Evolutionary conservation across 208 protist genomes (phyloP), one percentile per base, ranked within the genome.

Genomic region (Borovskyia barvae): DNA sequence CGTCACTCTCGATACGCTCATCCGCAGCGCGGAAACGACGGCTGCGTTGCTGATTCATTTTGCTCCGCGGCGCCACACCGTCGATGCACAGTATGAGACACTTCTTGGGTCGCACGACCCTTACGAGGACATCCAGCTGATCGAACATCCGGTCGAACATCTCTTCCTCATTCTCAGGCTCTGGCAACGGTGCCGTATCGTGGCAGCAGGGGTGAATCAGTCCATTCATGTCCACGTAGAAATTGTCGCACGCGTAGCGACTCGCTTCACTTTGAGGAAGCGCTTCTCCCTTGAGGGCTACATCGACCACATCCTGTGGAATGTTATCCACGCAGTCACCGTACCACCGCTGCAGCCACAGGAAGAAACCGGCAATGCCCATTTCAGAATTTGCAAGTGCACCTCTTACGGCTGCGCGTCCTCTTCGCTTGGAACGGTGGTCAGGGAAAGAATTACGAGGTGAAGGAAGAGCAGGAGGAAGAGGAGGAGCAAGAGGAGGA

Each of bases 191-290:
- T 7, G 91, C 74, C 20, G 98, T 97, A 51, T 98, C 97, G 79
- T 99, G 99, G 43, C 94, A 98, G 55, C 98, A 99, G 1, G 97
- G 97, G 74, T 99, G 99, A 59, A 99, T 99, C 32, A 99, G 73
- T 7, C 96, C 96, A 67, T 99, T 99, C 97, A 99, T 99, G 72
- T 99, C 99, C 6, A 99, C 73, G 81, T 99, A 99, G 0, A 99
- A 77, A 78, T 99, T 99, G 82, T 99, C 99, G 60, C 80, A 85
- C 25, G 57, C 42, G 55, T 68, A 80, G 41, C 29, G 48, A 5
- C 59, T 72, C 40, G 52, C 61, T 26, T 66, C 26, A 20, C 64
- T 67, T 1, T 29, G n/a, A 3, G 75, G 72, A 0, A 59, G 62
- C 39, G 50, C 54, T 29, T 70, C 42, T 37, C 78, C 79, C 2